These are phyloP conservation scores for Coffea canephora DNA, from an alignment of 257 asterid species.

Conservation along the genomic window DNA sequence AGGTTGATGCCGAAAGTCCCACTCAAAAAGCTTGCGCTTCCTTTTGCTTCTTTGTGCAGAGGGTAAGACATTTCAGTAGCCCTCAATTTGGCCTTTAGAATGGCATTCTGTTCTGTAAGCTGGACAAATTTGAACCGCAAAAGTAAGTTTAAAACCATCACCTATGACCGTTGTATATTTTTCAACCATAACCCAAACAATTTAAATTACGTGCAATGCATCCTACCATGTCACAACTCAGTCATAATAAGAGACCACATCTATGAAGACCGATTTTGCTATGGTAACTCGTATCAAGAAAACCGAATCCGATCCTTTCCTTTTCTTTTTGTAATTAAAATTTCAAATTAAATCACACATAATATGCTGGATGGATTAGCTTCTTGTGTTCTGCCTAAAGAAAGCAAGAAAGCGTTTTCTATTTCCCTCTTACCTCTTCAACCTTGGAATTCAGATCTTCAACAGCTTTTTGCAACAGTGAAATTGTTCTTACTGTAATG, in stretches of 20 bases:
- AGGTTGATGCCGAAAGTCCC: not conserved
- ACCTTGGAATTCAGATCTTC: slow-evolving; percentile 40
- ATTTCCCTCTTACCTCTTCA: slow-evolving; percentile 45
- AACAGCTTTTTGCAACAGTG: slow-evolving; percentile 48
- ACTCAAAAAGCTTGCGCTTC: not conserved
- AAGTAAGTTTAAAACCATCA: slow-evolving; percentile 2
- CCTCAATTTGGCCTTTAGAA: slow-evolving; percentile 38
- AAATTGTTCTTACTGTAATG: slow-evolving; percentile 53
- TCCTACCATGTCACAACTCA: not conserved
- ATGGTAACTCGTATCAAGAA: not conserved
- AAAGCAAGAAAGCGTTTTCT: not conserved
- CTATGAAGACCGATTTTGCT: not conserved
- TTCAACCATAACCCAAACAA: not conserved
- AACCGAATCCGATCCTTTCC: too few relatives aligned
- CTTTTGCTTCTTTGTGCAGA: slow-evolving; percentile 18
- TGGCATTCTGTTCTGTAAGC: slow-evolving; percentile 46
- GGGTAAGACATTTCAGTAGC: slow-evolving; percentile 26
- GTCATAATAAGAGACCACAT: not conserved
- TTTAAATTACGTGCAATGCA: not conserved
- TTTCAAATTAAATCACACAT: not conserved
- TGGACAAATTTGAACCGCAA: slow-evolving; percentile 24
- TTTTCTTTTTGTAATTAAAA: not conserved
- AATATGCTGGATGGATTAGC: not conserved
- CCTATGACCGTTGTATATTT: not conserved
- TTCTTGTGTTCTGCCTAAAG: not conserved